Evolutionary conservation across 2,329 filamentous ascomycete genomes (phyloP).

Genomic region (Sphaerulina populicola): DNA sequence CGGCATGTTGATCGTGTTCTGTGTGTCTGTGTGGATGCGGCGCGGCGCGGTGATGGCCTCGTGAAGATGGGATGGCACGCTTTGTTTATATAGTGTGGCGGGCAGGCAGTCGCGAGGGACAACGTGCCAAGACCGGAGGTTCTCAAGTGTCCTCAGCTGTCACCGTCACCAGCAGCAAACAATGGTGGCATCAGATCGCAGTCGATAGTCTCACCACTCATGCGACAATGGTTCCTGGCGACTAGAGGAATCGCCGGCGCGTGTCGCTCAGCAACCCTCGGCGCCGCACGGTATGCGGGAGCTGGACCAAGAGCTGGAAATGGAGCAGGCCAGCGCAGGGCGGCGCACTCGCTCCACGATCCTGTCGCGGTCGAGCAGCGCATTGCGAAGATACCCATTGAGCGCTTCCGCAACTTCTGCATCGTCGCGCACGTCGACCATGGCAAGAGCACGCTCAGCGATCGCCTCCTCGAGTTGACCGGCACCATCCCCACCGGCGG

Average conservation of each 20-base stretch:
- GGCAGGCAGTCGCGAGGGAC: conserved; percentile 8
- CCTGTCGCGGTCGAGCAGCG: conserved; percentile 51
- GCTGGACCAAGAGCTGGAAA: conserved; percentile 1
- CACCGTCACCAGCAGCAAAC: not conserved
- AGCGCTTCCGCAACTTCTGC: conserved; percentile 87
- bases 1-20: conserved; percentile 11
- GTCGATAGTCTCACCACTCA: conserved; percentile 27
- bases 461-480: conserved; percentile 85
- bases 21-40: not conserved
- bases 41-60: not conserved
- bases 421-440: conserved; percentile 98
- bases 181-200: not conserved
- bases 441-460: conserved; percentile 92
- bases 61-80: not conserved
- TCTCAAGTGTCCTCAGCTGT: not conserved
- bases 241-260: conserved; percentile 19
- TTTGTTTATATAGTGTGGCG: conserved; percentile 6
- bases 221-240: conserved; percentile 43
- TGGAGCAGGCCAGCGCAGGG: conserved; percentile 15
- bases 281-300: conserved; percentile 5
- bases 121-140: conserved; percentile 5
- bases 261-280: conserved; percentile 12
- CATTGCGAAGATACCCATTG: conserved; percentile 67
- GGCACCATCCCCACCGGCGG: conserved; percentile 79
- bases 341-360: conserved; percentile 32